Conservation (phyloP, 2,329 filamentous ascomycete genomes). For the Aspergillus sp. region DNA sequence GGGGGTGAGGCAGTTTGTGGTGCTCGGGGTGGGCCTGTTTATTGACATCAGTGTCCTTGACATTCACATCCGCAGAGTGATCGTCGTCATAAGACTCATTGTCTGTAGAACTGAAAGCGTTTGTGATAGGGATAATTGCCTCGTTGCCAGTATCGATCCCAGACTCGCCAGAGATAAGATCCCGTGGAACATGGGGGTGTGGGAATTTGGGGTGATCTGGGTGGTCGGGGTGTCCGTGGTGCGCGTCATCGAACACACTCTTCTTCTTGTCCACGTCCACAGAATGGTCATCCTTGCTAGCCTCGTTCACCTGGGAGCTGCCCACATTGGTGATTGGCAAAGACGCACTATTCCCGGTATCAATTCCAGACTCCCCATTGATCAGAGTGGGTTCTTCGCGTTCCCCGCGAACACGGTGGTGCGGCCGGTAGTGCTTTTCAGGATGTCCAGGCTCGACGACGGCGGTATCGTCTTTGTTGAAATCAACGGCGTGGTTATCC, state of each 20-base stretch:
- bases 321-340: background rate
- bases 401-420: slow-evolving; percentile 18
- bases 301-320: background rate
- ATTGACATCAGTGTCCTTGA: background rate
- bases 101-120: background rate
- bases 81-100: slow-evolving; percentile 9
- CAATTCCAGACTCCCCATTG: slow-evolving; percentile 27
- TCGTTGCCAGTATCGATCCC: slow-evolving; percentile 11
- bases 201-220: background rate
- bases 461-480: slow-evolving; percentile 15
- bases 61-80: slow-evolving; percentile 10
- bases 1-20: background rate
- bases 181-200: too few species aligned
- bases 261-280: slow-evolving; percentile 10
- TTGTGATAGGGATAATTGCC: background rate
- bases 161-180: background rate
- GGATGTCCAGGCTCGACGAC: background rate
- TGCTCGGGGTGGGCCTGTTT: background rate
- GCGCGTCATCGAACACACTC: background rate
- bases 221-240: background rate
- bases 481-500: slow-evolving; percentile 22
- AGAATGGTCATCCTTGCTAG: slow-evolving; percentile 19
- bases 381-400: slow-evolving; percentile 17
- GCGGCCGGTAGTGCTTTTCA: background rate
- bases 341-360: slow-evolving; percentile 21